These are phyloP conservation scores for Colletotrichum theobromicola DNA, from an alignment of 2,329 filamentous ascomycete species.

Conservation along the genomic window DNA sequence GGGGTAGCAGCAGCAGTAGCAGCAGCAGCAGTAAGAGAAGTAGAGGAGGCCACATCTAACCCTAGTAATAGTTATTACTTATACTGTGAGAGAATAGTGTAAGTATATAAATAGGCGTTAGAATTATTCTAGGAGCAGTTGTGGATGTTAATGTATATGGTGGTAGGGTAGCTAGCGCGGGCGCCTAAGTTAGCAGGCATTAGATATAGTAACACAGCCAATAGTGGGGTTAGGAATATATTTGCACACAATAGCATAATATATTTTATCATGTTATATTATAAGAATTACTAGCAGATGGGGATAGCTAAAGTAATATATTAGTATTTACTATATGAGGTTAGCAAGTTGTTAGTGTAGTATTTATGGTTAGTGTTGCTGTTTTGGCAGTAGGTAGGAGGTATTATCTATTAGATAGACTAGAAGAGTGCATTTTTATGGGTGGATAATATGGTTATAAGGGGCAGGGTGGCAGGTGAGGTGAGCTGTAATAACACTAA, in stretches of 20 bases:
- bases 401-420: background rate
- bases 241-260: too few species aligned
- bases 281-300: slow-evolving; percentile 23
- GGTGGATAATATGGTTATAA: background rate
- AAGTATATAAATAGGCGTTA: background rate
- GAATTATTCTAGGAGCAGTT: slow-evolving; percentile 9
- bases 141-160: slow-evolving; percentile 13
- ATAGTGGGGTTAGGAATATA: slow-evolving; percentile 11
- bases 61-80: background rate
- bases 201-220: slow-evolving; percentile 2
- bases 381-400: background rate
- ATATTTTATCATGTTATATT: background rate
- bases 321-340: slow-evolving; percentile 28
- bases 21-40: too few species aligned
- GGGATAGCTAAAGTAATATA: slow-evolving; percentile 27
- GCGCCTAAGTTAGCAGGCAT: slow-evolving; percentile 4
- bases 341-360: slow-evolving; percentile 27
- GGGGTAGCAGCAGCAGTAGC: too few species aligned
- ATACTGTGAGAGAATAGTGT: background rate
- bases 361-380: slow-evolving; percentile 25
- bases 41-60: too few species aligned
- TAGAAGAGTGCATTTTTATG: background rate
- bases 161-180: background rate
- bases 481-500: too few species aligned
- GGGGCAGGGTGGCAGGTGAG: background rate